Evolutionary conservation across 2,329 filamentous ascomycete genomes (phyloP).

Genomic region (Cercospora berteroae): DNA sequence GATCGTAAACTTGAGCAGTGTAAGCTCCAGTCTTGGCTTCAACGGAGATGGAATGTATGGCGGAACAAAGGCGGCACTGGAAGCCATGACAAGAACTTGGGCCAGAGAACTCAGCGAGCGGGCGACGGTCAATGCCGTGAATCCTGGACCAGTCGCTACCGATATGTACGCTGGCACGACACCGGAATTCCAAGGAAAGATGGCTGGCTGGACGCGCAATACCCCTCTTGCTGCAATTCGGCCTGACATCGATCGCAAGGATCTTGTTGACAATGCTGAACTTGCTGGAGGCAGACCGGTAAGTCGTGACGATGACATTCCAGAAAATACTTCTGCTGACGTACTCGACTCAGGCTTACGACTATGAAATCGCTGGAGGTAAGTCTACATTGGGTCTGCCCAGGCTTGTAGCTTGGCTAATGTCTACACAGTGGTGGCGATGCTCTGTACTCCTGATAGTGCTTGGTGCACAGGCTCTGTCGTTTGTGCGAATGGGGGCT

Average conservation of each 20-base stretch:
- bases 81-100: conserved; percentile 69
- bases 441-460: conserved; percentile 70
- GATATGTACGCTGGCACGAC: conserved; percentile 61
- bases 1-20: conserved; percentile 61
- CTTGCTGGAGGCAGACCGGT: conserved; percentile 54
- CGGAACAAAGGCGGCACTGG: conserved; percentile 65
- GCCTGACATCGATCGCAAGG: conserved; percentile 60
- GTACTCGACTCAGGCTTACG: conserved; percentile 52
- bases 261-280: conserved; percentile 48
- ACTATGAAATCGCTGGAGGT: conserved; percentile 70
- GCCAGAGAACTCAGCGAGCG: conserved; percentile 60
- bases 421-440: conserved; percentile 50
- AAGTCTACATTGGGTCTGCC: conserved; percentile 29
- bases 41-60: conserved; percentile 61
- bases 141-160: conserved; percentile 64
- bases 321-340: conserved; percentile 24
- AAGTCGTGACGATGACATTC: conserved; percentile 39
- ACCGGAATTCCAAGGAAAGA: conserved; percentile 57
- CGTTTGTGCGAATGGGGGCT: conserved; percentile 76
- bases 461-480: conserved; percentile 75
- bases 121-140: conserved; percentile 64
- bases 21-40: conserved; percentile 59
- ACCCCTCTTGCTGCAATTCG: conserved; percentile 65
- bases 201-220: conserved; percentile 60
- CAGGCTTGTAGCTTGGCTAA: background rate